Evolutionary conservation across 169 alveolate species (phyloP), one percentile per base, ranked within the genome.

Genomic region (Plasmodium adleri): DNA sequence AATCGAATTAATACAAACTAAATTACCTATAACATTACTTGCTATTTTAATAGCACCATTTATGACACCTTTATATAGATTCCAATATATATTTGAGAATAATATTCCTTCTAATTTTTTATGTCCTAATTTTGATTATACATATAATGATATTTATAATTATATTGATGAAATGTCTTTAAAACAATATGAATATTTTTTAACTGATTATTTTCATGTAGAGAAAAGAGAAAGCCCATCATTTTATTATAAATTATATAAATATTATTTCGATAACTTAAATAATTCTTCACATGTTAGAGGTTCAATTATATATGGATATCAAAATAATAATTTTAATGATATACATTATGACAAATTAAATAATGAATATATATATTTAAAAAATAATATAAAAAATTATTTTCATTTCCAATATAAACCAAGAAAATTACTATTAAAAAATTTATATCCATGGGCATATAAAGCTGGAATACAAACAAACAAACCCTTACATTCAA

Each of bases 191-290:
- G 87, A 58, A 22, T 85, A 85, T 63, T 59, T 47, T 85, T 50
- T 85, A 73, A 85, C 92, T 9, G 92, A 85, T 32, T 85, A 85
- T 63, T 85, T 85, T 24, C 92, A 85, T 52, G 86, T 85, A n/a
- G 92, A 85, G 12, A 85, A 70, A 71, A 70, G 58, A 71, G 54
- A 59, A 8, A 64, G 72, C 43, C 7, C 2, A 15, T 4, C 28
- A 0, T 85, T 85, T 24, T 85, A 71, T 73, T 28, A n/a, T 12
- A 68, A 85, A 32, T 59, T 85, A 62, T 85, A 70, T 32, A 50
- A 72, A 32, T 71, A 71, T 58, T 85, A 71, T 54, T 49, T 85
- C 47, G 66, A 85, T n/a, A 85, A 85, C 22, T 39, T 85, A 49
- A 85, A 85, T 71, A 85, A 85, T 71, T 85, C 92, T 12, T 26